A percentile compares a stretch with the other conserved stretches of the same genome.
These are phyloP conservation scores for Phytophthora pluvialis DNA, from an alignment of 352 stramenopile genomes.

Conservation along the genomic window DNA sequence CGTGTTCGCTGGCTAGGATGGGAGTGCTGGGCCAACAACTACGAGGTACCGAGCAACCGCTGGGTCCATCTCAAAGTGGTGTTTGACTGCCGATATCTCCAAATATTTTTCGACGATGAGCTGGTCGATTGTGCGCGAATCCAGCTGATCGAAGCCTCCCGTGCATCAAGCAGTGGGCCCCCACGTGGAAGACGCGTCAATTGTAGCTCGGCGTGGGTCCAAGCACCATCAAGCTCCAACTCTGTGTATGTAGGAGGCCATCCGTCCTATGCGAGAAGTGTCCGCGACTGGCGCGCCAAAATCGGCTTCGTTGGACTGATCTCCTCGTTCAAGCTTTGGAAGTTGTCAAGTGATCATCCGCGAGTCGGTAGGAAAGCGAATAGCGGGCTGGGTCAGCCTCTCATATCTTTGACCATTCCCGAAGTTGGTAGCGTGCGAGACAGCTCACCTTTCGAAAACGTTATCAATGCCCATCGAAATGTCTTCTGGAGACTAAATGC, in stretches of 20 bases:
- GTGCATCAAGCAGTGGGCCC: not conserved
- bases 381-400: not conserved
- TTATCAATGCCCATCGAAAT: conserved; percentile 50
- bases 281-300: conserved; percentile 54
- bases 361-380: not conserved
- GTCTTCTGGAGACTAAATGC: conserved; percentile 64
- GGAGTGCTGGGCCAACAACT: conserved; percentile 59
- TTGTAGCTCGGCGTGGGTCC: conserved; percentile 29
- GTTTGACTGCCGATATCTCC: conserved; percentile 61
- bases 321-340: conserved; percentile 34
- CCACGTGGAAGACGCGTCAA: conserved; percentile 15
- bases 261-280: conserved; percentile 50
- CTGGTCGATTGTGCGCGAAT: conserved; percentile 58
- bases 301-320: conserved; percentile 67
- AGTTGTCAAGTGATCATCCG: conserved; percentile 8
- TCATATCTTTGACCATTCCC: conserved; percentile 33
- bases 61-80: conserved; percentile 54
- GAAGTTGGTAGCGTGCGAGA: conserved; percentile 42
- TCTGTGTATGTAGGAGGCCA: conserved; percentile 65
- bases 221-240: conserved; percentile 32
- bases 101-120: conserved; percentile 50
- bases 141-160: not conserved
- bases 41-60: conserved; percentile 56
- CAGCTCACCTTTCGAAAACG: conserved; percentile 40
- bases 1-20: conserved; percentile 47